Evolutionary conservation across 495 filamentous ascomycete species (phyloP).

Genomic region (Evernia prunastri): DNA sequence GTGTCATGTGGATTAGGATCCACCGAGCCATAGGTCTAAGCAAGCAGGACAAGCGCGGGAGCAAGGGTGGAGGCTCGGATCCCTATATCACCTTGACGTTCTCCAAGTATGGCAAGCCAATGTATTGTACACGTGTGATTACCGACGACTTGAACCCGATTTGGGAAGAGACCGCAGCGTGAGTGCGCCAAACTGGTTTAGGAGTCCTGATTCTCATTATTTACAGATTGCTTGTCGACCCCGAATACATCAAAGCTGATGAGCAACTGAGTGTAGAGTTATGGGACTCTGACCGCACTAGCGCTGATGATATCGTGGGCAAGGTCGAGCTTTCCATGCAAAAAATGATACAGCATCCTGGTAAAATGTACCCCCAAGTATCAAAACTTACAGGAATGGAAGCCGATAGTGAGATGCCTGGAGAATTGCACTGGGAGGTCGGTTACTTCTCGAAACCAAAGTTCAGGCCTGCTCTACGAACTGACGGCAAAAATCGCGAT

Average conservation of each 20-base stretch:
- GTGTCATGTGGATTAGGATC: slow-evolving; percentile 85
- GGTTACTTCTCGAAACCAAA: slow-evolving; percentile 88
- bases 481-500: slow-evolving; percentile 74
- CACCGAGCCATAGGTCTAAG: slow-evolving; percentile 79
- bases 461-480: slow-evolving; percentile 72
- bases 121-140: slow-evolving; percentile 95
- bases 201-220: slow-evolving; percentile 10
- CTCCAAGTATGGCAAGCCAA: slow-evolving; percentile 91
- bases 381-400: slow-evolving; percentile 76
- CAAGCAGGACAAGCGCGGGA: slow-evolving; percentile 84
- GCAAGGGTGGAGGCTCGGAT: slow-evolving; percentile 82
- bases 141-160: slow-evolving; percentile 90
- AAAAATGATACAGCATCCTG: slow-evolving; percentile 88
- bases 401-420: slow-evolving; percentile 81
- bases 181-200: slow-evolving; percentile 15
- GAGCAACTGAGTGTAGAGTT: slow-evolving; percentile 90
- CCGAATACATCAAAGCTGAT: slow-evolving; percentile 84
- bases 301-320: slow-evolving; percentile 87
- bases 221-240: slow-evolving; percentile 59
- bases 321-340: slow-evolving; percentile 91
- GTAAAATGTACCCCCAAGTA: slow-evolving; percentile 86
- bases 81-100: slow-evolving; percentile 75
- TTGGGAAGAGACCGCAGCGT: slow-evolving; percentile 83
- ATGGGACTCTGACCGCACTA: slow-evolving; percentile 87
- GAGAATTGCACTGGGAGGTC: slow-evolving; percentile 91